Conservation (phyloP, 2,329 filamentous ascomycete genomes). For the Penicillium expansum region DNA sequence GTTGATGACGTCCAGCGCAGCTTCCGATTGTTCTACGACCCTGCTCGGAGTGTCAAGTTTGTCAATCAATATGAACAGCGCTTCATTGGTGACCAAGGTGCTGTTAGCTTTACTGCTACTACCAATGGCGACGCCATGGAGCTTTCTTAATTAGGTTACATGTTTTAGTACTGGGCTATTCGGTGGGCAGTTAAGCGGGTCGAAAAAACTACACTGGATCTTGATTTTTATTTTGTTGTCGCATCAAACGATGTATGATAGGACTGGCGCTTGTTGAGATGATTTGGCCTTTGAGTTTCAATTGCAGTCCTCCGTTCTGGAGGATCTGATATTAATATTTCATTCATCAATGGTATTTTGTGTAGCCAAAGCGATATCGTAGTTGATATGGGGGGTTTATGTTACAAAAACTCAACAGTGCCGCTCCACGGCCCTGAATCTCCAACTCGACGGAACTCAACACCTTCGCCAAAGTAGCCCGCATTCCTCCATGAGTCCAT, state of each 20-base stretch:
- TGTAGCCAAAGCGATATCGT: not conserved
- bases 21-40: slow-evolving; percentile 92
- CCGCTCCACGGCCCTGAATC: slow-evolving; percentile 56
- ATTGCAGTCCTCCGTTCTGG: slow-evolving; percentile 13
- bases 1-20: slow-evolving; percentile 89
- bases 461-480: slow-evolving; percentile 85
- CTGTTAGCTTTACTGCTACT: slow-evolving; percentile 64
- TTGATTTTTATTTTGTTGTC: slow-evolving; percentile 20
- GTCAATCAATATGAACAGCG: slow-evolving; percentile 87
- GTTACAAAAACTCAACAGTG: slow-evolving; percentile 53
- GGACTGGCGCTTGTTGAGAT: slow-evolving; percentile 36
- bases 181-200: slow-evolving; percentile 13
- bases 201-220: slow-evolving; percentile 19
- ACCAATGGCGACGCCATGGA: slow-evolving; percentile 66
- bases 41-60: slow-evolving; percentile 82
- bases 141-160: slow-evolving; percentile 50
- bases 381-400: not conserved
- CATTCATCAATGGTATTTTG: slow-evolving; percentile 1
- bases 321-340: slow-evolving; percentile 11
- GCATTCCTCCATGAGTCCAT: slow-evolving; percentile 92
- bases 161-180: slow-evolving; percentile 15
- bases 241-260: slow-evolving; percentile 40
- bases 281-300: slow-evolving; percentile 24
- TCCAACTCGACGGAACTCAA: slow-evolving; percentile 68
- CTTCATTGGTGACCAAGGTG: slow-evolving; percentile 83